Conservation (phyloP, 2,329 filamentous ascomycete genomes). For the Botrytis porri region DNA sequence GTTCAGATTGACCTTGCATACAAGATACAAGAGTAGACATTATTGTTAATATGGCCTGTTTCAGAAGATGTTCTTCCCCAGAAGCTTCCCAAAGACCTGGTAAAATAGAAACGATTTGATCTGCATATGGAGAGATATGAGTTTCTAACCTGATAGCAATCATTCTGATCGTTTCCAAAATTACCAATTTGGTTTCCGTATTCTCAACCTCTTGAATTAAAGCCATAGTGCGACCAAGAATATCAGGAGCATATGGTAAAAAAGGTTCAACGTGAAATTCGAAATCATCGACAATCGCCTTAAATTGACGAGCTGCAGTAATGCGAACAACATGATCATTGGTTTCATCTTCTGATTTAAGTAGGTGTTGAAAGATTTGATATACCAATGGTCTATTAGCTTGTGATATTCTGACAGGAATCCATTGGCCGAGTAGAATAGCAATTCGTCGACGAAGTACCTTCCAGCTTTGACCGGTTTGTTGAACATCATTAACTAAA, state of each 20-base stretch:
- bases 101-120: conserved; percentile 76
- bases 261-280: conserved; percentile 74
- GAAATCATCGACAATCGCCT: conserved; percentile 77
- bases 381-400: conserved; percentile 73
- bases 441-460: conserved; percentile 83
- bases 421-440: conserved; percentile 87
- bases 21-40: conserved; percentile 81
- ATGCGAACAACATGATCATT: conserved; percentile 93
- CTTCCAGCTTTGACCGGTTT: conserved; percentile 61
- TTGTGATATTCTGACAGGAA: conserved; percentile 70
- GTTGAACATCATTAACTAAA: conserved; percentile 74
- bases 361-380: conserved; percentile 82
- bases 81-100: conserved; percentile 82
- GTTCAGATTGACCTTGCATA: conserved; percentile 73
- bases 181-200: conserved; percentile 84
- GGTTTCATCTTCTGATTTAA: conserved; percentile 70
- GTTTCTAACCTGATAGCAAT: conserved; percentile 80
- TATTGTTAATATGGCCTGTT: conserved; percentile 86
- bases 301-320: conserved; percentile 83
- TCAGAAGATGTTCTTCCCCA: conserved; percentile 79
- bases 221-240: conserved; percentile 69
- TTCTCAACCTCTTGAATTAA: conserved; percentile 77
- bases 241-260: conserved; percentile 70
- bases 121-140: conserved; percentile 64
- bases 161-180: conserved; percentile 81